Percentiles rank a stretch among this genome's conserved stretches.
Evolutionary conservation across 2,329 filamentous ascomycete genomes (phyloP).

Genomic region (Dryadomyces quercus-mongolicae): DNA sequence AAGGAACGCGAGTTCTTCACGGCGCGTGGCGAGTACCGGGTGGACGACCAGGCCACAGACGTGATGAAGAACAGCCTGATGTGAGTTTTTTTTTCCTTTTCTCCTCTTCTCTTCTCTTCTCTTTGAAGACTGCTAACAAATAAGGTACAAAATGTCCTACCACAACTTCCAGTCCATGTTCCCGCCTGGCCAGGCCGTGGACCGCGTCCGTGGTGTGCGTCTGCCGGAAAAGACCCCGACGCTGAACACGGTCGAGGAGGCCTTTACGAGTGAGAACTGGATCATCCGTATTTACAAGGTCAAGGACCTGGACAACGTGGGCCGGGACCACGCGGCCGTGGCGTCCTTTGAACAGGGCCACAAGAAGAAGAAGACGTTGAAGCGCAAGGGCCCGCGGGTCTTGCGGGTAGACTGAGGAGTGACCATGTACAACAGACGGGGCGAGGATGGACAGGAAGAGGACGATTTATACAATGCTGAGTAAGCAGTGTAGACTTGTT

Average conservation of each 20-base stretch:
- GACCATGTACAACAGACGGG: neutral
- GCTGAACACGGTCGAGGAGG: constrained; percentile 85
- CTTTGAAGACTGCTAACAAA: constrained; percentile 7
- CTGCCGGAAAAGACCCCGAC: constrained; percentile 77
- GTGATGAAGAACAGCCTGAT: constrained; percentile 99
- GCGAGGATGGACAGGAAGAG: neutral
- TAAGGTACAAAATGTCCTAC: constrained; percentile 99
- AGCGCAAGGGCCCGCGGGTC: constrained; percentile 60
- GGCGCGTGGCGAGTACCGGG: constrained; percentile 80
- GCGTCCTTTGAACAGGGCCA: constrained; percentile 64
- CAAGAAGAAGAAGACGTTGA: constrained; percentile 69
- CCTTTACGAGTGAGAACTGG: constrained; percentile 99
- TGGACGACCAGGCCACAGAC: constrained; percentile 85
- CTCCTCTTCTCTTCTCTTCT: neutral
- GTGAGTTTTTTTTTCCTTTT: constrained; percentile 40
- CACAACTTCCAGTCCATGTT: constrained; percentile 93
- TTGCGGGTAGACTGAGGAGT: constrained; percentile 56
- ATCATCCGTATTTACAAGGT: constrained; percentile 99
- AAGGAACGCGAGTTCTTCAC: constrained; percentile 97
- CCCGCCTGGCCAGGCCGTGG: constrained; percentile 77
- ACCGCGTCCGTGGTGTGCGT: constrained; percentile 72
- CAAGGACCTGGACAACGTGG: constrained; percentile 95
- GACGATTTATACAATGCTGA: neutral
- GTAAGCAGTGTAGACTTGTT: constrained; percentile 6
- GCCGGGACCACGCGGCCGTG: constrained; percentile 65